Evolutionary conservation across 1,284 basidiomycete species (phyloP), one percentile per base, ranked within the genome.

Genomic region (Hymenochaete sp.): DNA sequence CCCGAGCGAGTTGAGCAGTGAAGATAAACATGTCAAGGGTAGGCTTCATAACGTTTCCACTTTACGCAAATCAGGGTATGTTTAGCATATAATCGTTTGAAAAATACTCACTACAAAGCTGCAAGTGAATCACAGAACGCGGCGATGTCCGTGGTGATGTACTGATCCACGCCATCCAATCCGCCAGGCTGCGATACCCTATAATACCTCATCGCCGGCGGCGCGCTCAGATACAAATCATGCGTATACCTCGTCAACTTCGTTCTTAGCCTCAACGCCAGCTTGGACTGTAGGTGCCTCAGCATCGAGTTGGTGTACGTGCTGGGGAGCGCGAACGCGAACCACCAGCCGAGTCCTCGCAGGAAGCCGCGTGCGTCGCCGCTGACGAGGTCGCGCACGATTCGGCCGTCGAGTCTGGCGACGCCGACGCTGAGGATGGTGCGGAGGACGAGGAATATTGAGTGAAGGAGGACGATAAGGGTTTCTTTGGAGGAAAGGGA

Each of bases 221-320:
- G 65, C 0, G 79, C 68, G 2, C 80, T 85, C 44, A 96, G 75
- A 62, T 98, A 98, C 8, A 98, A 72, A 58, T 97, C 93, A 59
- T 95, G 87, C 0, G 88, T 83, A 62, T 97, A 97, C 33, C 91
- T 79, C 0, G 91, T 93, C 26, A 98, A 70, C 7, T 89, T 80
- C 0, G 90, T 93, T 36, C 93, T 75, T 58, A 97, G 77, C 4
- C 81, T 74, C 10, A 96, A 72, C 0, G 92, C 80, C 2, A 98
- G 75, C 54, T 89, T 90, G n/a, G 84, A 79, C 65, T 98, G 93
- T 0, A 98, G 71, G 61, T 90, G 89, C 16, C 86, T 82, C 49
- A 96, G 88, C 90, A 98, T 93, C 1, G 90, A 83, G 60, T 98
- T 98, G 0, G 93, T 98, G 60, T 93, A 95, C 14, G 91, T 93